Conservation (phyloP, 2,329 filamentous ascomycete genomes). For the Claviceps pazoutovae region DNA sequence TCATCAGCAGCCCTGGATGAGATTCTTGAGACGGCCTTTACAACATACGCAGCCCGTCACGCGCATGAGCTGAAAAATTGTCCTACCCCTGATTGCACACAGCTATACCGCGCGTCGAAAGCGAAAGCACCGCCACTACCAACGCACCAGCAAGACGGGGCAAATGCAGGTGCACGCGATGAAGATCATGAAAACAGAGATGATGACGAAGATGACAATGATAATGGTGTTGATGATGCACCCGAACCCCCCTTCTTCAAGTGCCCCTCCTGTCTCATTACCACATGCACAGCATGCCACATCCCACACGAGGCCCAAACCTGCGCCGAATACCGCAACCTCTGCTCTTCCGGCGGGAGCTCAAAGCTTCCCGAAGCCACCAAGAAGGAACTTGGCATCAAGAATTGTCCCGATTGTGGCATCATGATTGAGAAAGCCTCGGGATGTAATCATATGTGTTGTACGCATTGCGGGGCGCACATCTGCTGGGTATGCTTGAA, state of each 20-base stretch:
- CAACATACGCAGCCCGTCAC: conserved; percentile 18
- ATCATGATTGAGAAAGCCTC: conserved; percentile 26
- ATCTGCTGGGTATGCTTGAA: conserved; percentile 35
- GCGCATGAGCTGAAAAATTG: conserved; percentile 23
- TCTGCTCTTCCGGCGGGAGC: conserved; percentile 9
- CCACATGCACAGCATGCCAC: conserved; percentile 23
- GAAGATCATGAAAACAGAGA: too few relatives aligned
- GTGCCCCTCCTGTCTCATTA: conserved; percentile 22
- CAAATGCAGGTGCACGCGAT: background rate
- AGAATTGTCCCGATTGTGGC: conserved; percentile 27
- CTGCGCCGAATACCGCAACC: conserved; percentile 20
- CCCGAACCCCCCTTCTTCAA: conserved; percentile 9
- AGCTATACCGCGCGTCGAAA: conserved; percentile 23
- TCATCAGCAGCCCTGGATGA: conserved; percentile 19
- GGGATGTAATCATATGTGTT: conserved; percentile 34
- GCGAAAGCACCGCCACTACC: background rate
- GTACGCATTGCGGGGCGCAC: conserved; percentile 24
- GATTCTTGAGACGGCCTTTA: conserved; percentile 23
- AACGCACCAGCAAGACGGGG: background rate
- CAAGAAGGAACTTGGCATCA: conserved; percentile 22
- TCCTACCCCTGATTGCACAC: conserved; percentile 28
- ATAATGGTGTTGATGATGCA: too few relatives aligned
- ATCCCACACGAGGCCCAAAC: conserved; percentile 18
- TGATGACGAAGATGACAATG: too few relatives aligned
- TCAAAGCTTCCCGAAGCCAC: conserved; percentile 13